Evolutionary conservation across 495 filamentous ascomycete species (phyloP).

Genomic region (Penicillium goetzii): DNA sequence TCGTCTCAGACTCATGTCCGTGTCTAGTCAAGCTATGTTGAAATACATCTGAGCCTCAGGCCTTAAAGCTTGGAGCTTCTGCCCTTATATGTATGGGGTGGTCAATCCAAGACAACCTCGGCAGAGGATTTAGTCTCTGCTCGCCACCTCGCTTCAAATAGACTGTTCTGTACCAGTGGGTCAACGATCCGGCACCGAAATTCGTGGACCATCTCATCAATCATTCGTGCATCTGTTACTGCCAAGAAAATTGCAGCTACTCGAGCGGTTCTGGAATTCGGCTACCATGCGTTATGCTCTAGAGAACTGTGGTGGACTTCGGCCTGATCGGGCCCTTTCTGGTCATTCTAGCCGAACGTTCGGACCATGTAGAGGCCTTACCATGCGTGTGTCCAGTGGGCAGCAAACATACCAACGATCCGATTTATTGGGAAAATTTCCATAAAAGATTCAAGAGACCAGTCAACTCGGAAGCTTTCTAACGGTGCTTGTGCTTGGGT

Average conservation of each 20-base stretch:
- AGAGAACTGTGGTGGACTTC: neutral
- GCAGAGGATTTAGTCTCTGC: neutral
- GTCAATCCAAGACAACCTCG: neutral
- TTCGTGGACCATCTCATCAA: neutral
- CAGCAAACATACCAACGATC: neutral
- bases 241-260: neutral
- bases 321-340: neutral
- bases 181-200: neutral
- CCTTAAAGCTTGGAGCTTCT: neutral
- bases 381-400: neutral
- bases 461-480: neutral
- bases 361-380: neutral
- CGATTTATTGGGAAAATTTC: neutral
- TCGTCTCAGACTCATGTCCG: neutral
- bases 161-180: neutral
- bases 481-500: neutral
- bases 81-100: neutral
- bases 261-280: neutral
- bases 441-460: neutral
- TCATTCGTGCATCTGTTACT: neutral
- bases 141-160: neutral
- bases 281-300: no score
- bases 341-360: constrained; percentile 1
- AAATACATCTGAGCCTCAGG: neutral
- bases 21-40: neutral